These are phyloP conservation scores for Mycena latifolia DNA, from an alignment of 768 basidiomycete genomes.

Conservation along the genomic window DNA sequence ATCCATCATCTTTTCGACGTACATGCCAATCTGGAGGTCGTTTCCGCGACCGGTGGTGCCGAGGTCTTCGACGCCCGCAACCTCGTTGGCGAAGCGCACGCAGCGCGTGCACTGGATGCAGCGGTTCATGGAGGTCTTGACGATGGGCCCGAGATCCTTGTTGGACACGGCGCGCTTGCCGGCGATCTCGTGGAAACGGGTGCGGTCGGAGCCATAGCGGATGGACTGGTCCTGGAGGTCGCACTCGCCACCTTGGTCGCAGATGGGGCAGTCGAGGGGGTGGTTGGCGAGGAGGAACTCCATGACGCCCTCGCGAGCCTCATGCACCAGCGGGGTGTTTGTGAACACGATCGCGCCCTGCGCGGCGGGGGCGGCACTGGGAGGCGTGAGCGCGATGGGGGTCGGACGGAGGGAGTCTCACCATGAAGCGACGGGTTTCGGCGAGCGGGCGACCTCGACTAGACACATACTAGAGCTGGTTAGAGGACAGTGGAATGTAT, in stretches of 20 bases:
- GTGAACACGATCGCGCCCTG: conserved; percentile 93
- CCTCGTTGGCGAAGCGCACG: conserved; percentile 98
- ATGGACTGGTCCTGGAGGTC: conserved; percentile 99
- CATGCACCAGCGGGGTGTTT: conserved; percentile 90
- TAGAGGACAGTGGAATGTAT: not conserved
- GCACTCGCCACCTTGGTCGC: conserved; percentile 99
- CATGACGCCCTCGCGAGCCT: conserved; percentile 98
- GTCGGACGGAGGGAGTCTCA: conserved; percentile 42
- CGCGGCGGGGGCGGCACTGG: conserved; percentile 97
- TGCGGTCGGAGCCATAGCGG: conserved; percentile 98
- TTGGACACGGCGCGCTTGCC: conserved; percentile 99
- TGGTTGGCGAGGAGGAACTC: conserved; percentile 98
- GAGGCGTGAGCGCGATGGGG: conserved; percentile 12
- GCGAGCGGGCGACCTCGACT: conserved; percentile 96
- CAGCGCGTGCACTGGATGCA: conserved; percentile 99
- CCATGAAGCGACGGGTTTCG: conserved; percentile 97
- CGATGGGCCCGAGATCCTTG: conserved; percentile 97
- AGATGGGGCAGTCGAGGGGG: conserved; percentile 98
- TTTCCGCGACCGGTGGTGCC: conserved; percentile 98
- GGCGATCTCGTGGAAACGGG: conserved; percentile 97
- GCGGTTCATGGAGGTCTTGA: conserved; percentile 99
- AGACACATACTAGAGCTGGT: conserved; percentile 86
- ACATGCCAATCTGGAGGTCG: conserved; percentile 98
- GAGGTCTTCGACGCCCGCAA: conserved; percentile 97
- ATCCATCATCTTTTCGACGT: conserved; percentile 97